A percentile compares a stretch with the other conserved stretches of the same genome.
These are phyloP conservation scores for Chrysanthemum lavandulifolium DNA, from an alignment of 129 eudicot genomes.

Conservation along the genomic window DNA sequence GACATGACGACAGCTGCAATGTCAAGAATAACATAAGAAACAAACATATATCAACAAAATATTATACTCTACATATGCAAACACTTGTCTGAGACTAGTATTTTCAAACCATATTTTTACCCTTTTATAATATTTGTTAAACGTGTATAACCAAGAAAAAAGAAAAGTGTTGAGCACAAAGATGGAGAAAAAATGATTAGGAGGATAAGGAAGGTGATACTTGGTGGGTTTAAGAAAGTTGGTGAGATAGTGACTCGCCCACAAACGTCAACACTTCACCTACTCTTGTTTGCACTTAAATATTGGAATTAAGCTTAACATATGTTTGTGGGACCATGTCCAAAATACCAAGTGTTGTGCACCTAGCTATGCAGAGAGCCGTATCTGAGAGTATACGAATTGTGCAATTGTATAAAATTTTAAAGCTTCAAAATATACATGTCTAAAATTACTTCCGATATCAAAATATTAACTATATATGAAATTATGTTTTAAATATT, in stretches of 20 bases:
- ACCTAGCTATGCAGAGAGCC: too few species aligned
- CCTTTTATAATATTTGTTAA: too few species aligned
- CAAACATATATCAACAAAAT: too few species aligned
- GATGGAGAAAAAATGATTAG: neutral
- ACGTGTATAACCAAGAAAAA: too few species aligned
- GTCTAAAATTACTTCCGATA: too few species aligned
- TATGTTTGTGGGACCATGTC: conserved; percentile 11
- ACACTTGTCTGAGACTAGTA: neutral
- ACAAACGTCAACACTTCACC: conserved; percentile 37
- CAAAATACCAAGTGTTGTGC: neutral
- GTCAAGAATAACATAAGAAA: neutral
- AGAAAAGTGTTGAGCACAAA: neutral
- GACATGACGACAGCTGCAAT: neutral
- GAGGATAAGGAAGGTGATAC: conserved; percentile 5
- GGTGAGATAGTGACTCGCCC: conserved; percentile 52
- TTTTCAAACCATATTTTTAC: neutral
- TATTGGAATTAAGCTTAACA: neutral
- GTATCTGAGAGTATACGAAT: too few species aligned
- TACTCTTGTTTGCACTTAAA: conserved; percentile 28
- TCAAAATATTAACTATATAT: too few species aligned
- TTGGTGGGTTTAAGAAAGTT: conserved; percentile 33
- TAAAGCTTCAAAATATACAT: too few species aligned
- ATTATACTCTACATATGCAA: neutral
- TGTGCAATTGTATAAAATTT: too few species aligned
- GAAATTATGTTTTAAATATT: too few species aligned